These are phyloP conservation scores for Mucor lusitanicus DNA, from an alignment of 371 early-diverging fungal species.

Conservation along the genomic window DNA sequence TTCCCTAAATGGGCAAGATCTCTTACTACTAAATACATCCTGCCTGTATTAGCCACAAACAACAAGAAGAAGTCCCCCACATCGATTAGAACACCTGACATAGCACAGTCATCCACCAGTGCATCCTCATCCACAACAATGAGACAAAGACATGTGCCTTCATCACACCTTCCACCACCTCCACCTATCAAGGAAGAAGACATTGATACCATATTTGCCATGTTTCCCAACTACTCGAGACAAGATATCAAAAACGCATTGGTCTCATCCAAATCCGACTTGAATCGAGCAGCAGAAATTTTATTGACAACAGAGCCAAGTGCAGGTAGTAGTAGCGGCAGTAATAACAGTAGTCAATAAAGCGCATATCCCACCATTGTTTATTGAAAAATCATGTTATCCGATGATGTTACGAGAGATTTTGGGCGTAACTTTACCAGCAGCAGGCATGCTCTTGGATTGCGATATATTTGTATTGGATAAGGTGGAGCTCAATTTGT, in stretches of 20 bases:
- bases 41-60: slow-evolving; percentile 31
- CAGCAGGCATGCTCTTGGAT: background rate
- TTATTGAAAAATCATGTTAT: slow-evolving; percentile 1
- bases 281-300: slow-evolving; percentile 53
- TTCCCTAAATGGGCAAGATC: slow-evolving; percentile 43
- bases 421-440: slow-evolving; percentile 9
- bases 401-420: slow-evolving; percentile 7
- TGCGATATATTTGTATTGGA: background rate
- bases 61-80: background rate
- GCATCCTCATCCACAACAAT: background rate
- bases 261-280: slow-evolving; percentile 43
- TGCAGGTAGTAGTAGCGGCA: slow-evolving; percentile 9
- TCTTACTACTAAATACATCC: slow-evolving; percentile 31
- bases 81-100: background rate
- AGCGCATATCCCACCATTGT: background rate
- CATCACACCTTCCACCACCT: background rate
- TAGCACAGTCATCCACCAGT: background rate
- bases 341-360: background rate
- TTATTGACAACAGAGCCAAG: slow-evolving; percentile 17
- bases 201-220: slow-evolving; percentile 49
- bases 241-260: slow-evolving; percentile 51
- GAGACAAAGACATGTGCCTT: background rate
- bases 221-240: slow-evolving; percentile 53
- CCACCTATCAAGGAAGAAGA: slow-evolving; percentile 42
- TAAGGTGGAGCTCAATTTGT: background rate